Base-by-base conservation (phyloP, 2,329 filamentous ascomycete genomes). In the Sporothrix pseudoabietina region DNA sequence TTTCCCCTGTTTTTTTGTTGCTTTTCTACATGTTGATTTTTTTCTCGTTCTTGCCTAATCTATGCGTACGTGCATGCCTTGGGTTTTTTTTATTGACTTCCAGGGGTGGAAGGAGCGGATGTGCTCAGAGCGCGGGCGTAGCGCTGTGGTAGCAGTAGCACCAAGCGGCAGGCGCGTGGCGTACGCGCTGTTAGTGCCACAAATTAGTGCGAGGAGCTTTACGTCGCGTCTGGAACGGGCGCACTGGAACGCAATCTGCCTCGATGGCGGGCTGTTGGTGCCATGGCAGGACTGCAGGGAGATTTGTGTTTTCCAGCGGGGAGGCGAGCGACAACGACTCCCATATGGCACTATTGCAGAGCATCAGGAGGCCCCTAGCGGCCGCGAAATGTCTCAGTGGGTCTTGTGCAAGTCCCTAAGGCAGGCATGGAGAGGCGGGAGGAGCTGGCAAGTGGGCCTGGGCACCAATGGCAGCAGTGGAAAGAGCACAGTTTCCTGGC, bases 61-160 rank as follows among this genome's bases (percentile, higher is more conserved):
- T 41, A 39, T 66, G 44, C 32, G 61, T 7, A 14, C 30, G 19
- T 71, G 54, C 71, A 57, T 72, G 54, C 35, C 69, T 72, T 55
- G 71, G 26, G 26, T 71, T 69, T 54, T 71, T 69, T 70, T 69
- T 72, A 72, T 76, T 73, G 75, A 73, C 75, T 75, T 70, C 71
- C 73, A 74, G 74, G 74, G 75, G 75, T 69, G 57, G 47, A 39
- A 74, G 69, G 63, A 69, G 72, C 71, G 68, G 68, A 55, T 63
- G 65, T 55, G 22, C 30, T 47, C 70, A 47, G 44, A 47, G 61
- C 32, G 65, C 12, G 32, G 54, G 69, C 35, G 49, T 68, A 63
- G 71, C 65, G 71, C 65, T 59, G 47, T 26, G 32, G 19, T 71
- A 41, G 22, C 30, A 61, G 54, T 66, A 22, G 41, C 55, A 49